Evolutionary conservation across 1,139 yeast genomes (phyloP).

Genomic region (Blastobotrys arbuscula): DNA sequence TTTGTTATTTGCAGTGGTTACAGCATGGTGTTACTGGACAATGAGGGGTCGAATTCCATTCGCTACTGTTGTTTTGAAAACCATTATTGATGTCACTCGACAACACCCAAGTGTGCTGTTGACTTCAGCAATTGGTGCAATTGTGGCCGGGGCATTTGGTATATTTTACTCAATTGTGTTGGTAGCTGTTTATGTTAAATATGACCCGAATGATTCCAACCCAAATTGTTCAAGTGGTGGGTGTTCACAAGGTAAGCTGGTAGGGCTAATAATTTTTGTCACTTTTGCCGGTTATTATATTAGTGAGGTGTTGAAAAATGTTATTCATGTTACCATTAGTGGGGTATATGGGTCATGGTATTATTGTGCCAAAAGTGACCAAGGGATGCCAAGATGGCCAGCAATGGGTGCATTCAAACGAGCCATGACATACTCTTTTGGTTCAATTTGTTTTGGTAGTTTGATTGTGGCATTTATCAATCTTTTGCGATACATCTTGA

Average conservation of each 20-base stretch:
- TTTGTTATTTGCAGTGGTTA: conserved; percentile 43
- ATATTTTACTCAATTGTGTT: conserved; percentile 61
- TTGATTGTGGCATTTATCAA: conserved; percentile 74
- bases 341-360: conserved; percentile 94
- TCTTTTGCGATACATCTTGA: conserved; percentile 48
- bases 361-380: conserved; percentile 67
- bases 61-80: conserved; percentile 67
- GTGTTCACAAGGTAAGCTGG: conserved; percentile 61
- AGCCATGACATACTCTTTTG: conserved; percentile 81
- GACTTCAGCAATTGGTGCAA: conserved; percentile 58
- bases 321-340: conserved; percentile 78
- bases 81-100: conserved; percentile 71
- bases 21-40: conserved; percentile 71
- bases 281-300: conserved; percentile 85
- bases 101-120: conserved; percentile 62
- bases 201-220: conserved; percentile 45
- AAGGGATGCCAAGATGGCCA: conserved; percentile 76
- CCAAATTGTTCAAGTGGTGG: conserved; percentile 57
- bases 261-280: conserved; percentile 61
- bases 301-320: conserved; percentile 75
- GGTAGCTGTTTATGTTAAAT: conserved; percentile 73
- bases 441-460: conserved; percentile 87
- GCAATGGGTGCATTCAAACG: conserved; percentile 78
- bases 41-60: conserved; percentile 64
- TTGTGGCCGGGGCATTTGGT: conserved; percentile 60